Base-by-base conservation (phyloP, 768 basidiomycete species). In the Saitozyma podzolica region DNA sequence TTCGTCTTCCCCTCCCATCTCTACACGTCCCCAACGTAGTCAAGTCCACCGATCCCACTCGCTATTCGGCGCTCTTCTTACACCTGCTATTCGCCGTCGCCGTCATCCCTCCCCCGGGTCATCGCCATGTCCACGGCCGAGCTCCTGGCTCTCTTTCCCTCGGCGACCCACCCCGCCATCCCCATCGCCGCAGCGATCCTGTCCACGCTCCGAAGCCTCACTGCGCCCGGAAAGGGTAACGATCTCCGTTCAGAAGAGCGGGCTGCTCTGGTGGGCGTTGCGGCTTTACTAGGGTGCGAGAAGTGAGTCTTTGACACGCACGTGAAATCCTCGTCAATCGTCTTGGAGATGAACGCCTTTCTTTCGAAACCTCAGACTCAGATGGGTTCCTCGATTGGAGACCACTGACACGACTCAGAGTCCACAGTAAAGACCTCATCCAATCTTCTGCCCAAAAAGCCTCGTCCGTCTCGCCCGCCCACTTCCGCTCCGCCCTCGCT, bases 281-380 rank as follows among this genome's bases (percentile, higher is more conserved):
- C 67, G 17, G 75, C 75, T 2, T 57, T 77, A n/a, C 48, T 77
- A 13, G 75, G 70, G 9, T 74, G 71, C 56, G 75, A 77, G 59
- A 70, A 55, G 75, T 74, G 59, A 54, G 75, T 62, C 16, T 40
- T 40, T 29, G 29, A 29, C 29, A 29, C 29, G 29, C 39, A 43
- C 11, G 11, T 52, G 54, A 43, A 53, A 9, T 49, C 14, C 47
- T 58, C n/a, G n/a, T 7, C n/a, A 47, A 14, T 43, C 40, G 14
- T 56, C 39, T 43, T 47, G 45, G n/a, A 47, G 45, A 6, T 13
- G 13, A 47, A 47, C n/a, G 45, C 45, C 6, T 3, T 13, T 47
- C 6, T 17, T 11, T 47, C 29, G 29, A 5, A 29, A 2, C 29
- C 29, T 29, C 29, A 29, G 29, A 29, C 29, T 29, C 29, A 1